phyloP scores from a whole-genome alignment of 2,329 filamentous ascomycete genomes.

The Phoma sp. region DNA sequence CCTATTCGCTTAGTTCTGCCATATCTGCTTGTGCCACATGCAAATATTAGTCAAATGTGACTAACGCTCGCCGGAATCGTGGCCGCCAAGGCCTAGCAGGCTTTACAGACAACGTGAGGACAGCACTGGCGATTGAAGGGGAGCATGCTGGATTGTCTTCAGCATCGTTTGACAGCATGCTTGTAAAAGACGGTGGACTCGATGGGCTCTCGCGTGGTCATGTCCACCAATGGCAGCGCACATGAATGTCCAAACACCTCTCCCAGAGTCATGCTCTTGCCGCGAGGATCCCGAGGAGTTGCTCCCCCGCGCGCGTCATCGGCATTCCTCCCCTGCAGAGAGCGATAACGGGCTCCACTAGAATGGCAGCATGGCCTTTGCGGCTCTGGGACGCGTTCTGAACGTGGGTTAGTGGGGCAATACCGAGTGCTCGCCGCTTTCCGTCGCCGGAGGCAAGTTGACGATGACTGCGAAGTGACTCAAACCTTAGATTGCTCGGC shows the following conservation, averaged over 20 bases:
- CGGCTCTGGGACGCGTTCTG: conserved; percentile 24
- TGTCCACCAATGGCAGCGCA: conserved; percentile 9
- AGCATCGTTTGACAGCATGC: not conserved
- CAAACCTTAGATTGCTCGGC: conserved; percentile 28
- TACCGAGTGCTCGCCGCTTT: conserved; percentile 20
- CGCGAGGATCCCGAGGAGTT: not conserved
- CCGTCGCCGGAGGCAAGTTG: conserved; percentile 30
- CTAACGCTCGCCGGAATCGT: conserved; percentile 10
- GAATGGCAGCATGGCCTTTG: conserved; percentile 13
- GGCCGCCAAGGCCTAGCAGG: conserved; percentile 5
- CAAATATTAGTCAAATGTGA: conserved; percentile 18
- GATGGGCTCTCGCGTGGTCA: conserved; percentile 2
- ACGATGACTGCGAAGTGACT: conserved; percentile 28
- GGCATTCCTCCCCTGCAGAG: conserved; percentile 24
- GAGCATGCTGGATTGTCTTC: not conserved
- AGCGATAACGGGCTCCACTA: conserved; percentile 20
- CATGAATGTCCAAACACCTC: not conserved
- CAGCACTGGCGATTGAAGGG: not conserved
- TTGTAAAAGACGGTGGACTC: not conserved
- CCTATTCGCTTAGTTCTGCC: conserved; percentile 19
- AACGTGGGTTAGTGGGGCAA: conserved; percentile 31
- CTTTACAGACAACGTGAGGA: not conserved
- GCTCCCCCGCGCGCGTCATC: conserved; percentile 17
- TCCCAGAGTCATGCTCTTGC: conserved; percentile 1
- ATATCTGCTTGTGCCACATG: conserved; percentile 14